A percentile compares a stretch with the other conserved stretches of the same genome.
These are phyloP conservation scores for Skeletonema tropicum DNA, from an alignment of 108 stramenopile species.

Conservation along the genomic window DNA sequence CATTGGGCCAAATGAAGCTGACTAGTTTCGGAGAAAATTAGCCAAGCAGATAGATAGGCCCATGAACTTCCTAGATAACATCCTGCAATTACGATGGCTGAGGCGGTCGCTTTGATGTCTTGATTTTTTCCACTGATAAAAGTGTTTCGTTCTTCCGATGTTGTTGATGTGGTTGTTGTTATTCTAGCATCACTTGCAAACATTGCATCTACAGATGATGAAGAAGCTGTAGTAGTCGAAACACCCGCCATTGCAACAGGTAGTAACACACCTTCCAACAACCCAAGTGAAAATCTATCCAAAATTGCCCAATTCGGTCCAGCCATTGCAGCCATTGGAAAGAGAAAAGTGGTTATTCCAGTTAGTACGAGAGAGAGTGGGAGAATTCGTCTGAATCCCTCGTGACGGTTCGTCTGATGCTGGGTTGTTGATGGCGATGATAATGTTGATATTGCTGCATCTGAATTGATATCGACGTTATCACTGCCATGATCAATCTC, in stretches of 20 bases:
- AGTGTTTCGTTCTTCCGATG: no score
- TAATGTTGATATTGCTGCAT: background rate
- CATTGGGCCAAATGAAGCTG: constrained; percentile 8
- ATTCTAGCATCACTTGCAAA: no score
- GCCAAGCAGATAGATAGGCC: constrained; percentile 42
- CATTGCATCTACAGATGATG: background rate
- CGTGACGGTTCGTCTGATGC: background rate
- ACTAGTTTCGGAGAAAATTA: constrained; percentile 25
- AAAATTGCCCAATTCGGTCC: constrained; percentile 28
- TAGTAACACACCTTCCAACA: constrained; percentile 41
- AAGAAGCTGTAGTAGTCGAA: constrained; percentile 4
- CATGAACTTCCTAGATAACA: constrained; percentile 48
- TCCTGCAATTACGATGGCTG: constrained; percentile 39
- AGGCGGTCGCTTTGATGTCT: constrained; percentile 36
- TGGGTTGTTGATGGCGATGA: background rate
- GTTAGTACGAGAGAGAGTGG: constrained; percentile 34
- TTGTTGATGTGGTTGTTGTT: no score
- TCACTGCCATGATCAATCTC: background rate
- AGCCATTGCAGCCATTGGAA: constrained; percentile 26
- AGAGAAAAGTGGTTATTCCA: constrained; percentile 31
- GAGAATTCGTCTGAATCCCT: constrained; percentile 11
- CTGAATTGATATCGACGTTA: background rate
- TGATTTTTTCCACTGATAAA: background rate
- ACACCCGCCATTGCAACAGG: constrained; percentile 51
- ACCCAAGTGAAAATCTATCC: constrained; percentile 38